Conservation (phyloP, 768 basidiomycete genomes). For the Mycena capillaripes region DNA sequence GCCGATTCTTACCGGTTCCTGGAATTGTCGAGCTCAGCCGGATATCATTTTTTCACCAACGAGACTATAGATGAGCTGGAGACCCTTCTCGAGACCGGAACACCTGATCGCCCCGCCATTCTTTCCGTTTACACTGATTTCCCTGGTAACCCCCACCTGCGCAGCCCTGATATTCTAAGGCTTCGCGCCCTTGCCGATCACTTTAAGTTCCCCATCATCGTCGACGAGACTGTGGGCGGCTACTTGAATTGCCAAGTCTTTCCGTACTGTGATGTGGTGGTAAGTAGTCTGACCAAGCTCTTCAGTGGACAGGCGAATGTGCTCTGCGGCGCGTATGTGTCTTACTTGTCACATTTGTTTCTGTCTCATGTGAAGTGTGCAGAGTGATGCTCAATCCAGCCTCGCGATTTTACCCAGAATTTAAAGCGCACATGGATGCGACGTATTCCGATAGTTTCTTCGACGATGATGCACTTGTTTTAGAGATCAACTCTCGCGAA, state of each 20-base stretch:
- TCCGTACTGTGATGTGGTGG: slow-evolving; percentile 61
- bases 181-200: slow-evolving; percentile 60
- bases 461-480: slow-evolving; percentile 63
- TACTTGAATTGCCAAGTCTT: slow-evolving; percentile 65
- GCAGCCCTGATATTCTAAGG: slow-evolving; percentile 56
- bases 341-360: neutral
- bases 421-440: slow-evolving; percentile 49
- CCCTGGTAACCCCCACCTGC: slow-evolving; percentile 67
- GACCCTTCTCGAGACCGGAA: slow-evolving; percentile 44
- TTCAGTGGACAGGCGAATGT: slow-evolving; percentile 68
- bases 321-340: slow-evolving; percentile 66
- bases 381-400: slow-evolving; percentile 66
- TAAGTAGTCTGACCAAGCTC: slow-evolving; percentile 66
- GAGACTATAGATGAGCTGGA: slow-evolving; percentile 51
- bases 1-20: slow-evolving; percentile 67
- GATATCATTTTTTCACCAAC: slow-evolving; percentile 63
- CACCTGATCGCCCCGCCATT: slow-evolving; percentile 46
- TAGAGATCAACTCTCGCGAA: slow-evolving; percentile 69
- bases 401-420: slow-evolving; percentile 50
- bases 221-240: slow-evolving; percentile 69
- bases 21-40: slow-evolving; percentile 62
- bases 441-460: slow-evolving; percentile 64
- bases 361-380: neutral
- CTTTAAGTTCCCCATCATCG: slow-evolving; percentile 62
- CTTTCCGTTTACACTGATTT: slow-evolving; percentile 66